A percentile compares a stretch with the other conserved stretches of the same genome.
These are phyloP conservation scores for Thalassiosira livingstoniorum DNA, from an alignment of 352 stramenopile genomes.

Conservation along the genomic window DNA sequence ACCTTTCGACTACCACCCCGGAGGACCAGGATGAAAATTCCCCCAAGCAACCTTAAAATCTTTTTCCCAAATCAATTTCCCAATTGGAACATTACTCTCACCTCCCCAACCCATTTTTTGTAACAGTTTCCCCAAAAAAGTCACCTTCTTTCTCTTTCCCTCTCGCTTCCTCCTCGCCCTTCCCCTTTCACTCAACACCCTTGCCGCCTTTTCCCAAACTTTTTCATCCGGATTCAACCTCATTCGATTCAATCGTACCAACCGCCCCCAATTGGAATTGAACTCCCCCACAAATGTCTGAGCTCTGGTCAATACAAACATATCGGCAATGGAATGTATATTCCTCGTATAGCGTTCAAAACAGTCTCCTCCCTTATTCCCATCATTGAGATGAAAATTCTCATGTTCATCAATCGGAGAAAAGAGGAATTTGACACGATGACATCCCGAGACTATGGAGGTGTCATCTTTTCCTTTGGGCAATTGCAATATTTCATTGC, in stretches of 20 bases:
- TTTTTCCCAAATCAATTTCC: too few species aligned
- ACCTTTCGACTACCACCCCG: not conserved
- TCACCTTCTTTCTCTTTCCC: too few species aligned
- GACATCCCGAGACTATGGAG: slow-evolving; percentile 31
- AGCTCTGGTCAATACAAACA: slow-evolving; percentile 53
- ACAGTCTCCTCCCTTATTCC: slow-evolving; percentile 17
- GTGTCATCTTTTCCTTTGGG: slow-evolving; percentile 9
- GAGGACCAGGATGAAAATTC: not conserved
- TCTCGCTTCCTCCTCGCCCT: too few species aligned
- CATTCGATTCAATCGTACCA: slow-evolving; percentile 21
- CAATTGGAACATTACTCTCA: too few species aligned
- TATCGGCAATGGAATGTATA: slow-evolving; percentile 56
- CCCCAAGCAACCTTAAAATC: not conserved
- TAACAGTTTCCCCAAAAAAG: too few species aligned
- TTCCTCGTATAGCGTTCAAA: slow-evolving; percentile 53
- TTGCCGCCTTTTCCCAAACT: too few species aligned
- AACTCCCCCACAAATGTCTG: slow-evolving; percentile 58
- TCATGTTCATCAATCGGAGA: slow-evolving; percentile 15
- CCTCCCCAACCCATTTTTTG: too few species aligned
- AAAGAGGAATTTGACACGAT: slow-evolving; percentile 49
- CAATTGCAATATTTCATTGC: slow-evolving; percentile 32
- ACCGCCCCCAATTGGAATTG: slow-evolving; percentile 52
- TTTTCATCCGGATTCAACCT: not conserved
- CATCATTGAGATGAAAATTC: slow-evolving; percentile 21
- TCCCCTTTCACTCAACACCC: too few species aligned